phyloP scores from a whole-genome alignment of 768 basidiomycete species.

The Rhizopogon vinicolor region DNA sequence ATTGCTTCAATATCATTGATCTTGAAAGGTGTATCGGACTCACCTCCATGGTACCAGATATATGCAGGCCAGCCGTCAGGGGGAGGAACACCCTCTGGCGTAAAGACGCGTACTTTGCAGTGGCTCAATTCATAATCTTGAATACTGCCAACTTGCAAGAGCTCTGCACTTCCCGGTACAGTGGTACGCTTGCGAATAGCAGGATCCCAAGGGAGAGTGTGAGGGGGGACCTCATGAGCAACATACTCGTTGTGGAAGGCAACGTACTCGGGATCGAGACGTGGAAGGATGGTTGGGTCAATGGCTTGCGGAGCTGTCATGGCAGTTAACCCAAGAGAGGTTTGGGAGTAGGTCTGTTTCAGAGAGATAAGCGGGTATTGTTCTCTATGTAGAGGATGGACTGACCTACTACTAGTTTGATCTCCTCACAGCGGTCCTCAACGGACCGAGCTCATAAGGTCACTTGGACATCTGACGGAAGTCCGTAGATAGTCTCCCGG shows the following conservation, averaged over 20 bases:
- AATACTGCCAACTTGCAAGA: conserved; percentile 50
- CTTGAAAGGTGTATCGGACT: conserved; percentile 7
- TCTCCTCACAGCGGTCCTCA: not conserved
- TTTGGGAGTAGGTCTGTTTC: not conserved
- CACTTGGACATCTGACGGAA: conserved; percentile 4
- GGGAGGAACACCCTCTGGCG: conserved; percentile 47
- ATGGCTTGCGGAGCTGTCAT: conserved; percentile 42
- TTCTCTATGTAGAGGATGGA: not conserved
- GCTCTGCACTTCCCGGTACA: conserved; percentile 53
- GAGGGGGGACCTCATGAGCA: conserved; percentile 41
- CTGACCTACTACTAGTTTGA: not conserved
- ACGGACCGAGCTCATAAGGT: conserved; percentile 3
- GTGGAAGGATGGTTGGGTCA: conserved; percentile 53
- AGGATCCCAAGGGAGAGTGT: conserved; percentile 61
- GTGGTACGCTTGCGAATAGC: conserved; percentile 45
- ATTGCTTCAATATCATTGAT: not conserved
- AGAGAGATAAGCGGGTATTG: not conserved
- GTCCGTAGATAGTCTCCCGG: not conserved
- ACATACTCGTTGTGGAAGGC: conserved; percentile 53
- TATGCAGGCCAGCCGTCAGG: conserved; percentile 64
- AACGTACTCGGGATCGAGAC: conserved; percentile 64
- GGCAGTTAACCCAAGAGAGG: not conserved
- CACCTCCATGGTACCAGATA: conserved; percentile 73
- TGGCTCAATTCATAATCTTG: conserved; percentile 49
- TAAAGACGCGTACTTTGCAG: conserved; percentile 58